A percentile compares a stretch with the other conserved stretches of the same genome.
These are phyloP conservation scores for Naganishia randhawae DNA, from an alignment of 768 basidiomycete species.

Conservation along the genomic window DNA sequence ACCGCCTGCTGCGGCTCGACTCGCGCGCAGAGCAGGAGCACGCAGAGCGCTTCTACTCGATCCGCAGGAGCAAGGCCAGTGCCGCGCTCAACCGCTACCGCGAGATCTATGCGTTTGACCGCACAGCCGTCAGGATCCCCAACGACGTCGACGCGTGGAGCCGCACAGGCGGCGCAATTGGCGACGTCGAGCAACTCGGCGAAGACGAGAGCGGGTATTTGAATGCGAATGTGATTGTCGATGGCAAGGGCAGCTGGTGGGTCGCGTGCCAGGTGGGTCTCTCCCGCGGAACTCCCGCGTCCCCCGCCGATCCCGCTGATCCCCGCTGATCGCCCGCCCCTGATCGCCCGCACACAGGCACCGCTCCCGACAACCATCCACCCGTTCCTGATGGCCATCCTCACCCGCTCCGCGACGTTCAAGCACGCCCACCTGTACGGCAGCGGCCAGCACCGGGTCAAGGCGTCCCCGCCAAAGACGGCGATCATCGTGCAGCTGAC, in stretches of 20 bases:
- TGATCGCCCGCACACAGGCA: constrained; percentile 35
- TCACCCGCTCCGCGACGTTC: constrained; percentile 33
- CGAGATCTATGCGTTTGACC: constrained; percentile 47
- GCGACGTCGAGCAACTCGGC: constrained; percentile 15
- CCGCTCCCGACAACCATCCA: constrained; percentile 42
- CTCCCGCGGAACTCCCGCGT: constrained; percentile 4
- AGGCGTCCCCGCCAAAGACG: constrained; percentile 1
- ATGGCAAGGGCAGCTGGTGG: constrained; percentile 45
- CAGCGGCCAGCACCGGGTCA: not conserved
- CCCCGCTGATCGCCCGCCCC: not conserved
- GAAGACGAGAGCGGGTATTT: constrained; percentile 40
- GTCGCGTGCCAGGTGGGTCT: constrained; percentile 48
- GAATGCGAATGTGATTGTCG: constrained; percentile 48
- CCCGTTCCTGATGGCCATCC: constrained; percentile 42
- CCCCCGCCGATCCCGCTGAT: not conserved
- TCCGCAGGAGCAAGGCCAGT: constrained; percentile 33
- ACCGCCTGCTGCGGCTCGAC: not conserved
- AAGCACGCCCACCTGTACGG: constrained; percentile 29
- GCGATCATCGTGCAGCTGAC: constrained; percentile 50
- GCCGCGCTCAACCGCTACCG: constrained; percentile 41
- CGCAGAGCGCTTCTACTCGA: constrained; percentile 36
- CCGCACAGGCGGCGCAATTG: not conserved
- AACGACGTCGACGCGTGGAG: constrained; percentile 14
- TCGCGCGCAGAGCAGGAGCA: not conserved
- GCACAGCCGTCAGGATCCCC: constrained; percentile 40